Base-by-base conservation (phyloP, 345 rosid species). In the Salix udensis region DNA sequence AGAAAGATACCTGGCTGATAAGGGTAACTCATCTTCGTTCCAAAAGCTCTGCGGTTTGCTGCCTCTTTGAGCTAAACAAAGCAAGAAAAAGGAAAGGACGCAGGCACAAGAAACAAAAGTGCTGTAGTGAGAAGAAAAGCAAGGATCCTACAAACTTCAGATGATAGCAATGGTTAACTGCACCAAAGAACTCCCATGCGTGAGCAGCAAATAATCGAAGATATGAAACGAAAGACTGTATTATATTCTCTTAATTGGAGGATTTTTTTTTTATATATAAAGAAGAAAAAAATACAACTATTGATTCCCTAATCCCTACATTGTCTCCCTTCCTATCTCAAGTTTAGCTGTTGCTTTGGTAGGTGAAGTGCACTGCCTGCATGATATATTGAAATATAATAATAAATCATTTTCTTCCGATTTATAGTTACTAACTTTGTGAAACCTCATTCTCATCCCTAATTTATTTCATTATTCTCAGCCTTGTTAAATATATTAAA, bases 361-460 rank as follows among this genome's bases (percentile, higher is more conserved):
- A 91, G 97, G 92, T 91, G 79, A 87, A 76, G 52, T 84, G 90
- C 90, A 86, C 80, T 72, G 87, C 77, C 84, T 89, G 92, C 97
- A 87, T 88, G 97, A 84, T 30, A 61, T 37, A 50, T 16, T 62
- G 50, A 46, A 46, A 46, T 46, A 46, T 46, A 46, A 46, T 46
- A 40, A 10, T 46, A 14, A 46, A 46, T 46, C 14, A 12, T 46
- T 14, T 46, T 46, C 50, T 46, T 46, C 13, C 15, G 14, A 13
- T 46, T 12, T 46, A 3, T 46, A 3, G 50, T 46, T 14, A 46
- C 1, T 46, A 46, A 14, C 50, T 46, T 13, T 12, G 50, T 12
- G 50, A 46, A 46, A 46, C 50, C 50, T 14, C 16, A 46, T 46
- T 46, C 13, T 46, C 50, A 46, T 13, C 50, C 50, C 50, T 14